Conservation (phyloP, 139 green algal species). For the Edaphochlamys debaryana region DNA sequence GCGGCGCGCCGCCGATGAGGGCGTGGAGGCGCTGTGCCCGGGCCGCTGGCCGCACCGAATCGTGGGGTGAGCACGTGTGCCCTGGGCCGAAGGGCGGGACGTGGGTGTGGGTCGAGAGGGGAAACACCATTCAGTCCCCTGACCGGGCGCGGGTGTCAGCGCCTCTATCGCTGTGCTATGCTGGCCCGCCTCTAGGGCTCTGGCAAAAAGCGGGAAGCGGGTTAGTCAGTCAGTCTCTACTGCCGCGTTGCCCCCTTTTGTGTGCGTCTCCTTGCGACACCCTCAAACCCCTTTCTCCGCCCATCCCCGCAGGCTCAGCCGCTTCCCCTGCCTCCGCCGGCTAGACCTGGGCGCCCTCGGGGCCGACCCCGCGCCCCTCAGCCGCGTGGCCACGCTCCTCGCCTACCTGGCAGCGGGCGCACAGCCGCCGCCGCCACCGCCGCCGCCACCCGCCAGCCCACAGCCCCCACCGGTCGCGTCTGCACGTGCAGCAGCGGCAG, state of each 20-base stretch:
- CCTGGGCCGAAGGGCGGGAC: not conserved
- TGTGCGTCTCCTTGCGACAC: not conserved
- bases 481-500: not conserved
- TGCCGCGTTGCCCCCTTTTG: no score
- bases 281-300: not conserved
- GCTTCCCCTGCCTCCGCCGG: slow-evolving; percentile 12
- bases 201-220: no score
- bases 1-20: slow-evolving; percentile 26
- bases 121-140: no score
- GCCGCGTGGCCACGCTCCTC: slow-evolving; percentile 2
- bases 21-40: slow-evolving; percentile 6
- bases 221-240: no score
- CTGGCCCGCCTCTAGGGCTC: not conserved
- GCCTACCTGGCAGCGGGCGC: not conserved
- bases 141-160: not conserved
- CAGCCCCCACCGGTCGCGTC: not conserved
- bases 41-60: slow-evolving; percentile 17
- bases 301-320: not conserved
- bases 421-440: not conserved
- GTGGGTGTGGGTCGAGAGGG: not conserved
- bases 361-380: slow-evolving; percentile 22
- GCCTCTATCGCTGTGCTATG: not conserved
- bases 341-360: slow-evolving; percentile 25
- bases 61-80: not conserved
- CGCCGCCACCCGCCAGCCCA: not conserved